Base-by-base conservation (phyloP, 805 yeast genomes). In the Ogataea pilisensis region DNA sequence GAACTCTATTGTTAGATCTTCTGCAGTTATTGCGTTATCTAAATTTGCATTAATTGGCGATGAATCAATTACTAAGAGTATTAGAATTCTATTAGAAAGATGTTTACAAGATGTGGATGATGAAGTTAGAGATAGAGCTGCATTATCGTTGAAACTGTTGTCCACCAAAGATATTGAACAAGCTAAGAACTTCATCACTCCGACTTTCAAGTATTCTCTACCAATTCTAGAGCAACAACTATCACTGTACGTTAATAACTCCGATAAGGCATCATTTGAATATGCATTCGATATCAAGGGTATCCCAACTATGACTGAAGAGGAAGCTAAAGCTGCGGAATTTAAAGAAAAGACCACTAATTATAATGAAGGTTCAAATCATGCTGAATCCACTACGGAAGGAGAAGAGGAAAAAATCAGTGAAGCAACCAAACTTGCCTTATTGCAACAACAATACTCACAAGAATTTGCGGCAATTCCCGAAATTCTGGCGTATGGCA, bases 61-160 rank as follows among this genome's bases (percentile, higher is more conserved):
- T 50, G 76, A 75, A 13, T 70, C 74, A 21, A 76, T 90, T 46
- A 69, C 76, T 40, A 72, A 74, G 47, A 83, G 89, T 40, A 85
- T 91, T 53, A 73, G 74, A 51, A 83, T 85, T 45, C 73, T 93
- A 53, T 75, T 93, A 52, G 73, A 74, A 45, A 81, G 97, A 68
- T 88, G 95, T 51, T 75, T 89, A 50, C 85, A 77, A 50, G 99
- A 91, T 64, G 76, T 73, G 34, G 96, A 91, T 62, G 99, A 91
- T 65, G 99, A 91, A 66, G 99, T 93, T 26, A 87, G 99, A 71
- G 99, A 91, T 62, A 82, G 99, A 62, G 97, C 99, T 8, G 85
- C 95, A 2, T 70, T 91, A 52, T 82, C 95, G 2, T 73, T 91
- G 57, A 75, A 78, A 49, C 77, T 89, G 46, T 74, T 86, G 25